A percentile compares a stretch with the other conserved stretches of the same genome.
Evolutionary conservation across 345 rosid genomes (phyloP).

Genomic region (Rhizophora apiculata): DNA sequence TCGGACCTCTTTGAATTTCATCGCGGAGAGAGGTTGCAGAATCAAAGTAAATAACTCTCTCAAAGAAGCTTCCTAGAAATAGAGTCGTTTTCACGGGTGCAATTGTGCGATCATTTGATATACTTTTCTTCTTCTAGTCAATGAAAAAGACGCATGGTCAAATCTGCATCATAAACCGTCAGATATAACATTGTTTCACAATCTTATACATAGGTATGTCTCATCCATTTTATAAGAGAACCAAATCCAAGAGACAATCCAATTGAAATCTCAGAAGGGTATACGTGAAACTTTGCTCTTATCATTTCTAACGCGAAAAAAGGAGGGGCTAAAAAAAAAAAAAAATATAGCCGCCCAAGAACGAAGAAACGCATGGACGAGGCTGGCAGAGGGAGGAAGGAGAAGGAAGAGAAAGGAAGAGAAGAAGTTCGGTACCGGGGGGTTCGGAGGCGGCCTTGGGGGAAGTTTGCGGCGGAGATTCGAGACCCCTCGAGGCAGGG

Average conservation of each 20-base stretch:
- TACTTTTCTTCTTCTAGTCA: background rate
- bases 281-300: background rate
- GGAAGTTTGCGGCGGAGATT: slow-evolving; percentile 84
- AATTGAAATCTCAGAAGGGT: background rate
- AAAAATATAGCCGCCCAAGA: slow-evolving; percentile 11
- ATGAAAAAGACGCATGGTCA: background rate
- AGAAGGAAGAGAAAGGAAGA: slow-evolving; percentile 25
- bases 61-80: slow-evolving; percentile 21
- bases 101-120: background rate
- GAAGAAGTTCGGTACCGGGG: slow-evolving; percentile 61
- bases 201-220: too few species aligned
- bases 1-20: background rate
- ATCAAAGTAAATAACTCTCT: slow-evolving; percentile 21
- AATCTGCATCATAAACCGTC: slow-evolving; percentile 3
- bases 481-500: slow-evolving; percentile 73
- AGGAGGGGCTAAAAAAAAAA: background rate
- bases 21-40: slow-evolving; percentile 16
- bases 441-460: slow-evolving; percentile 84
- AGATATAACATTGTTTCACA: background rate
- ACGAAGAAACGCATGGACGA: slow-evolving; percentile 14
- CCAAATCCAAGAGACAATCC: background rate
- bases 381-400: slow-evolving; percentile 6
- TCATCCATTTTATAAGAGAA: background rate
- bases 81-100: background rate
- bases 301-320: background rate